A percentile compares a stretch with the other conserved stretches of the same genome.
phyloP scores from a whole-genome alignment of 345 rosid genomes.

The Eucalyptus globulus region DNA sequence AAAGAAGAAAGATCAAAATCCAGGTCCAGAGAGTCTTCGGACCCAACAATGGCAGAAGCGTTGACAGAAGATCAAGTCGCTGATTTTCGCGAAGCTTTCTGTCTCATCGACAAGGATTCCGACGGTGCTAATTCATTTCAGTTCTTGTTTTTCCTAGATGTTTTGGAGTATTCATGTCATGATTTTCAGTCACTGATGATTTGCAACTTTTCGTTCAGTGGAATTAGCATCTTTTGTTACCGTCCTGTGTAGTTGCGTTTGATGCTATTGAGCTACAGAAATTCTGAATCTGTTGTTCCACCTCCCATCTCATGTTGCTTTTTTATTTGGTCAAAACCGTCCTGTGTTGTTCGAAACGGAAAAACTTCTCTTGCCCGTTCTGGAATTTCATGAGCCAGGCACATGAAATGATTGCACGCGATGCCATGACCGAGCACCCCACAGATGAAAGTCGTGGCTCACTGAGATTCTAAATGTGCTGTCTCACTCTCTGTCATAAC shows the following conservation, averaged over 20 bases:
- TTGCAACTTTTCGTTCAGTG: background rate
- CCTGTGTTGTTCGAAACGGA: background rate
- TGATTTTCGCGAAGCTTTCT: conserved; percentile 45
- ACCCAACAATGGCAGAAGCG: conserved; percentile 19
- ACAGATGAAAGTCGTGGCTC: background rate
- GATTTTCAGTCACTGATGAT: background rate
- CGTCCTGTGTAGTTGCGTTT: background rate
- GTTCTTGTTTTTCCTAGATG: background rate
- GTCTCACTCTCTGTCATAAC: background rate
- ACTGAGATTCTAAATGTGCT: background rate
- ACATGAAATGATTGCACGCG: background rate
- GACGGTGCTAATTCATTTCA: conserved; percentile 18
- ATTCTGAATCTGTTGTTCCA: background rate
- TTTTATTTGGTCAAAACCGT: background rate
- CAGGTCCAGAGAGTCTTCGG: background rate
- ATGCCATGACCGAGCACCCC: background rate
- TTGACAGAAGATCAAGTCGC: conserved; percentile 34
- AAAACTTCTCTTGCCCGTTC: background rate
- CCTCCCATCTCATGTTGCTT: background rate
- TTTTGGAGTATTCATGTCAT: background rate
- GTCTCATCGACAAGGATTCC: conserved; percentile 36
- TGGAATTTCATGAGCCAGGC: background rate
- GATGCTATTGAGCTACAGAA: background rate
- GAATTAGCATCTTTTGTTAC: background rate
- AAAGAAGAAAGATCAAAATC: background rate